Evolutionary conservation across 139 green algal species (phyloP).

Genomic region (Chlorella sorokiniana): DNA sequence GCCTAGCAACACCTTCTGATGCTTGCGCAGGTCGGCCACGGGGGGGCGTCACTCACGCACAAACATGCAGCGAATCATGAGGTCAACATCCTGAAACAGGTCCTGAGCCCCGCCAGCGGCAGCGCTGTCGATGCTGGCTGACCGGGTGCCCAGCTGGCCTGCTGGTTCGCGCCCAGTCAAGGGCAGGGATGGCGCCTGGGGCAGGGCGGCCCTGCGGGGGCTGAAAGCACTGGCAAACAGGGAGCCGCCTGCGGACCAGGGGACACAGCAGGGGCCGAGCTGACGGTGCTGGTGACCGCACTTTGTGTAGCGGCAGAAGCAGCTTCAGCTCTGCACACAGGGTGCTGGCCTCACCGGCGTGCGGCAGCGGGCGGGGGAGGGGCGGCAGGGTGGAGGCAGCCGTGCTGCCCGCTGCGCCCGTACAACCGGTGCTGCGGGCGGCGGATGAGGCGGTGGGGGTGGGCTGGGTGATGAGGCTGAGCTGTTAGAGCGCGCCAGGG

Average conservation of each 20-base stretch:
- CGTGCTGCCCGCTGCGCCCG: background rate
- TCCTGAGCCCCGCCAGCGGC: background rate
- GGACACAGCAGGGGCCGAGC: background rate
- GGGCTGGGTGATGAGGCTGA: background rate
- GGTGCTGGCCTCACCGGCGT: no score
- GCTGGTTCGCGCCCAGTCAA: background rate
- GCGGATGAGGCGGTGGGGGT: background rate
- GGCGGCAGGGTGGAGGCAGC: no score
- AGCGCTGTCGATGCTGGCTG: background rate
- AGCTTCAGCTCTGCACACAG: no score
- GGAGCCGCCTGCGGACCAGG: background rate
- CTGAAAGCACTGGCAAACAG: conserved; percentile 2
- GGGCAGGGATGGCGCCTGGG: background rate
- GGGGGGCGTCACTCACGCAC: background rate
- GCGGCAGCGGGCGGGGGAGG: no score
- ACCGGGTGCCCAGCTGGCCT: background rate
- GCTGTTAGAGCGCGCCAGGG: background rate
- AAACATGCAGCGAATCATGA: background rate
- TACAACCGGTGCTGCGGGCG: background rate
- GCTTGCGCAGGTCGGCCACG: background rate
- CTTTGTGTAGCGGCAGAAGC: no score
- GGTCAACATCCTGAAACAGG: background rate
- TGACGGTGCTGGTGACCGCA: no score
- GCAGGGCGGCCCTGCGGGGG: background rate
- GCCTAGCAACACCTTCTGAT: no score